These are phyloP conservation scores for Cyamopsis tetragonoloba DNA, from an alignment of 306 rosid genomes.

Conservation along the genomic window DNA sequence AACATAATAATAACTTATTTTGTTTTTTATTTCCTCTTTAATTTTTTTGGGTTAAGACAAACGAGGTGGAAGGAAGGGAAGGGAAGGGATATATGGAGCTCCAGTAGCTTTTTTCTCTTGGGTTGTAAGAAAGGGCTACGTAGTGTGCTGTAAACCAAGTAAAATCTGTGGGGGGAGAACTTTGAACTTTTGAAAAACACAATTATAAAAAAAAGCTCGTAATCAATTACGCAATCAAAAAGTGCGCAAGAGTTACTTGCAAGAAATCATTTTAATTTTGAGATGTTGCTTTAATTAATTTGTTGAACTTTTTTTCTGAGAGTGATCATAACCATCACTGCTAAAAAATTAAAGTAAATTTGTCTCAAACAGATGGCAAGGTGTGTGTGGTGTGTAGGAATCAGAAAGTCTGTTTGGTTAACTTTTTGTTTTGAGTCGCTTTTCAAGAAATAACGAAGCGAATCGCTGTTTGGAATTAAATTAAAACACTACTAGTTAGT, in stretches of 20 bases:
- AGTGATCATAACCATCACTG: slow-evolving; percentile 24
- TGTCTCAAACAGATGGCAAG: slow-evolving; percentile 16
- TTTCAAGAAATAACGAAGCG: slow-evolving; percentile 17
- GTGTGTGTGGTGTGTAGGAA: slow-evolving; percentile 9
- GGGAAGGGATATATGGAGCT: too few species aligned
- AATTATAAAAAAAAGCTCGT: background rate
- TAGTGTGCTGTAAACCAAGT: background rate
- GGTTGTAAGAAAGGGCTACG: slow-evolving; percentile 12
- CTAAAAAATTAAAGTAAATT: slow-evolving; percentile 25
- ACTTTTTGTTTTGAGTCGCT: slow-evolving; percentile 5
- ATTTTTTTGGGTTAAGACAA: background rate
- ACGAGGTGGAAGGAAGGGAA: background rate
- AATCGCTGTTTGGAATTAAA: slow-evolving; percentile 23
- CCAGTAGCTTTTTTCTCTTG: slow-evolving; percentile 12
- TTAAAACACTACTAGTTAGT: too few species aligned
- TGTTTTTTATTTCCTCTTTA: background rate
- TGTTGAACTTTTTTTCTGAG: slow-evolving; percentile 35
- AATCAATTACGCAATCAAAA: slow-evolving; percentile 33
- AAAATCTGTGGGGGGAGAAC: slow-evolving; percentile 31
- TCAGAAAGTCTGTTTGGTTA: background rate
- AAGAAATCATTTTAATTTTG: slow-evolving; percentile 26
- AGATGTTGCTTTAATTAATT: slow-evolving; percentile 2
- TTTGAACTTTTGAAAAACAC: slow-evolving; percentile 2
- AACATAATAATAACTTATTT: background rate
- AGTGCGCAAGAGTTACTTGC: slow-evolving; percentile 38